These are phyloP conservation scores for Metschnikowia drakensbergensis DNA, from an alignment of 805 yeast species.

Conservation along the genomic window DNA sequence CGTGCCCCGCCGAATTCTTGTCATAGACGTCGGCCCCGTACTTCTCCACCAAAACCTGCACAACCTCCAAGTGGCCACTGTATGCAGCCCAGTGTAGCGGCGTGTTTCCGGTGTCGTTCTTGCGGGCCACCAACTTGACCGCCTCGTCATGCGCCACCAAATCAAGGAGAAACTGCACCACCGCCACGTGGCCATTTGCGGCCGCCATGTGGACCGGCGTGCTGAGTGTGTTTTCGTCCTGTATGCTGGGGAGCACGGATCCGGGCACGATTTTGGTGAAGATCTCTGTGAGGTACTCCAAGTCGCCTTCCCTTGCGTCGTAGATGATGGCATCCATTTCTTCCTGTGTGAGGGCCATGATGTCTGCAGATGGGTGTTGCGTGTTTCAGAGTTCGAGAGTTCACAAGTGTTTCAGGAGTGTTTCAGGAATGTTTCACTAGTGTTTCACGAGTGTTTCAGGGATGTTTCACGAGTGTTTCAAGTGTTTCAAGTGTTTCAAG, in stretches of 20 bases:
- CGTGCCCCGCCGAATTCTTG: slow-evolving; percentile 74
- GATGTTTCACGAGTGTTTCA: not conserved
- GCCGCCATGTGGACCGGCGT: slow-evolving; percentile 94
- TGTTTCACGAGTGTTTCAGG: not conserved
- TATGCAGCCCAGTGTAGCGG: slow-evolving; percentile 95
- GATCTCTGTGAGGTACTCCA: slow-evolving; percentile 66
- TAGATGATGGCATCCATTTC: slow-evolving; percentile 78
- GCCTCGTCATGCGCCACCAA: slow-evolving; percentile 46
- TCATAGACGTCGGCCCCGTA: slow-evolving; percentile 77
- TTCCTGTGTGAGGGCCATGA: slow-evolving; percentile 50
- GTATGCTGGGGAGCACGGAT: slow-evolving; percentile 38
- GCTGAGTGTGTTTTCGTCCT: slow-evolving; percentile 60
- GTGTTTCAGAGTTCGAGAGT: no score
- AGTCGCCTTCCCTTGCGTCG: slow-evolving; percentile 86
- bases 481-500: not conserved
- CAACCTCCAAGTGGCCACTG: slow-evolving; percentile 76
- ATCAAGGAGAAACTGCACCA: slow-evolving; percentile 56
- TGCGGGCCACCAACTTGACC: slow-evolving; percentile 23
- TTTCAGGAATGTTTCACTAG: not conserved
- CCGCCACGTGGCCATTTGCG: slow-evolving; percentile 84
- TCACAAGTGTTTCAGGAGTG: not conserved
- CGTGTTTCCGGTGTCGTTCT: slow-evolving; percentile 85
- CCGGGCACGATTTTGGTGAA: slow-evolving; percentile 55
- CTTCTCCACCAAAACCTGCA: slow-evolving; percentile 65
- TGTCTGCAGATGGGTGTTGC: slow-evolving; percentile 4